These are phyloP conservation scores for Martensiomyces pterosporus DNA, from an alignment of 192 early-diverging fungal genomes.

Conservation along the genomic window DNA sequence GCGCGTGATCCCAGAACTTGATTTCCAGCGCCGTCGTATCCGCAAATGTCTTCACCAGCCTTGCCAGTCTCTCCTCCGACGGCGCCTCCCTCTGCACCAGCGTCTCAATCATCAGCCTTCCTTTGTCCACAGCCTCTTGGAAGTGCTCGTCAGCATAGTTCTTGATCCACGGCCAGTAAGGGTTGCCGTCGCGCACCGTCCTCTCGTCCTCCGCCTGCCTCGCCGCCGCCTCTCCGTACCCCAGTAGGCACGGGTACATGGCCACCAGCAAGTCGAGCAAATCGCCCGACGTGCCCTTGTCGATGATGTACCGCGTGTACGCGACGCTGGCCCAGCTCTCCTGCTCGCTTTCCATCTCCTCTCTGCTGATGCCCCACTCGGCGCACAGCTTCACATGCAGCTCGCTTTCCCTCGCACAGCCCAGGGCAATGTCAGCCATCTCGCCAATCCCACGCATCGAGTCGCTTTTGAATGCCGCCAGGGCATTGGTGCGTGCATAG, in stretches of 20 bases:
- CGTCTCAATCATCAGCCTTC: constrained; percentile 47
- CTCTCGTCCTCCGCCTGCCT: constrained; percentile 59
- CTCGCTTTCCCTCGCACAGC: constrained; percentile 63
- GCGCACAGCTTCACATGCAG: constrained; percentile 70
- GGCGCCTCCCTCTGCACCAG: constrained; percentile 31
- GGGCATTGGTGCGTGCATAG: constrained; percentile 71
- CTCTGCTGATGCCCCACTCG: constrained; percentile 66
- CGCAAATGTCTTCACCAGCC: constrained; percentile 64
- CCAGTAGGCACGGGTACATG: constrained; percentile 79
- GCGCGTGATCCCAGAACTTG: constrained; percentile 66
- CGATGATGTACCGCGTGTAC: constrained; percentile 80
- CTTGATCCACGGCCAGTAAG: constrained; percentile 77
- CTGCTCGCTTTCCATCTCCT: constrained; percentile 61
- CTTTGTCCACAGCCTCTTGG: constrained; percentile 59
- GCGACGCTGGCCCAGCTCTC: constrained; percentile 76
- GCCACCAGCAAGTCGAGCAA: constrained; percentile 72
- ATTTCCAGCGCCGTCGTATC: constrained; percentile 68
- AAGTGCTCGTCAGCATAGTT: constrained; percentile 66
- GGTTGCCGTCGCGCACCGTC: constrained; percentile 69
- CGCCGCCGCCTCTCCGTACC: constrained; percentile 75
- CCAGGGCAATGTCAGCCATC: constrained; percentile 59
- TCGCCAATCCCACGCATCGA: constrained; percentile 53
- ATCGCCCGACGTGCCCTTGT: constrained; percentile 68
- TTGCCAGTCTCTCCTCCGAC: constrained; percentile 50
- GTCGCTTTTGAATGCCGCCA: constrained; percentile 72